phyloP scores from a whole-genome alignment of 768 basidiomycete species.

The Brasilioporus rufonigricans region DNA sequence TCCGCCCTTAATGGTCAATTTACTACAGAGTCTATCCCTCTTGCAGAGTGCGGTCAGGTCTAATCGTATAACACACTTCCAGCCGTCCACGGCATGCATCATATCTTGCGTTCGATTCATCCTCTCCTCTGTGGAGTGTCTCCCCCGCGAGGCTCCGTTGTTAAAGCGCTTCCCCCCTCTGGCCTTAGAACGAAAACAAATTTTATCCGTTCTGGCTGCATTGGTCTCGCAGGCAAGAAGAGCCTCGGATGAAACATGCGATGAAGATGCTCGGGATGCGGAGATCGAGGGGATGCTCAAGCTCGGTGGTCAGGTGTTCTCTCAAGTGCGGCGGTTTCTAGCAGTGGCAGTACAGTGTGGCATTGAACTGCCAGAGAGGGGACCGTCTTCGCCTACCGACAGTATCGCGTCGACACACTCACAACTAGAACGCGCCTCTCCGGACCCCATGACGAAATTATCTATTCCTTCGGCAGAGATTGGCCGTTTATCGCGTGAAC shows the following conservation, averaged over 20 bases:
- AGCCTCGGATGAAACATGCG: conserved; percentile 48
- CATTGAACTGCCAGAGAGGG: conserved; percentile 58
- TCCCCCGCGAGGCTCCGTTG: conserved; percentile 76
- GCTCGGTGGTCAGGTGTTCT: conserved; percentile 77
- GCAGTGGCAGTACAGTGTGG: conserved; percentile 74
- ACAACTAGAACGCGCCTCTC: conserved; percentile 16
- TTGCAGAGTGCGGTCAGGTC: conserved; percentile 81
- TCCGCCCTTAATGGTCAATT: conserved; percentile 76
- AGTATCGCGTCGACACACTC: conserved; percentile 16
- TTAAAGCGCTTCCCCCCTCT: conserved; percentile 66
- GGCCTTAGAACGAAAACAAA: conserved; percentile 74
- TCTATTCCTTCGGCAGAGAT: conserved; percentile 10
- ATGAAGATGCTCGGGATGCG: conserved; percentile 44
- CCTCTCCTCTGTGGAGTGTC: conserved; percentile 77
- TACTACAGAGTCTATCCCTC: conserved; percentile 81
- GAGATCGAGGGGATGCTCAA: conserved; percentile 80
- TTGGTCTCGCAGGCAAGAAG: conserved; percentile 80
- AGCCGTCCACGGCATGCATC: conserved; percentile 91
- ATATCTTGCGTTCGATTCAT: conserved; percentile 92
- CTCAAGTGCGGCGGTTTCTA: conserved; percentile 77
- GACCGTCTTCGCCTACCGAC: conserved; percentile 30
- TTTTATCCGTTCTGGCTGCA: conserved; percentile 76
- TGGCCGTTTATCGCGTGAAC: conserved; percentile 6
- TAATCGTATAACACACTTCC: conserved; percentile 81
- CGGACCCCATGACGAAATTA: conserved; percentile 12